These are phyloP conservation scores for Trichosporon coremiiforme DNA, from an alignment of 1,284 basidiomycete species.

Conservation along the genomic window DNA sequence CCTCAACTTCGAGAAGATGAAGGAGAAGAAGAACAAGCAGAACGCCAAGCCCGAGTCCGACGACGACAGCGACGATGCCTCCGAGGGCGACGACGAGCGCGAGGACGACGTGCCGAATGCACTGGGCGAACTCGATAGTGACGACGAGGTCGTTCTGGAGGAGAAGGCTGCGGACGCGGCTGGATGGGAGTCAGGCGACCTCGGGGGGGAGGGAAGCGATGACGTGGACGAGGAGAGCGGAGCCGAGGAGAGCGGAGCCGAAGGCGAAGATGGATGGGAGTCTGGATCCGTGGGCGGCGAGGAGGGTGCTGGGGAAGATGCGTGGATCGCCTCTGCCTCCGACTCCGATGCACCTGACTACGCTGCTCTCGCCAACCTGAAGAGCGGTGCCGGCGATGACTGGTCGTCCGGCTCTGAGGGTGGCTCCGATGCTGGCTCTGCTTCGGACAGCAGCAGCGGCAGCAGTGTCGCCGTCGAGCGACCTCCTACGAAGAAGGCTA, in stretches of 20 bases:
- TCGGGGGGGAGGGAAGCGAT: constrained; percentile 40
- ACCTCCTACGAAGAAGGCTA: constrained; percentile 35
- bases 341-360: constrained; percentile 15
- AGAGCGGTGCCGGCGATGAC: not conserved
- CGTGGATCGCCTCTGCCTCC: constrained; percentile 19
- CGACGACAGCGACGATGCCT: constrained; percentile 3
- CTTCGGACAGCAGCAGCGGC: not conserved
- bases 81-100: constrained; percentile 24
- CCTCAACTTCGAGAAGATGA: constrained; percentile 37
- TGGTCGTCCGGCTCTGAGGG: constrained; percentile 27
- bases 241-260: no score
- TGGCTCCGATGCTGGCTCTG: constrained; percentile 42
- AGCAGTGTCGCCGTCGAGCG: constrained; percentile 31
- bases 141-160: constrained; percentile 33
- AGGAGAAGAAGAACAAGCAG: constrained; percentile 35
- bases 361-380: not conserved
- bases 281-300: constrained; percentile 53
- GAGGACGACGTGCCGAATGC: constrained; percentile 20
- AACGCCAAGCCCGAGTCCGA: constrained; percentile 23
- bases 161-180: constrained; percentile 57
- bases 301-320: constrained; percentile 25
- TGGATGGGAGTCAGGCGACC: constrained; percentile 64
- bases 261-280: constrained; percentile 63
- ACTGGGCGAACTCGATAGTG: constrained; percentile 24
- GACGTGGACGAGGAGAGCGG: constrained; percentile 33